Conservation (phyloP, 2,329 filamentous ascomycete species). For the Pezicula rhizophila region DNA sequence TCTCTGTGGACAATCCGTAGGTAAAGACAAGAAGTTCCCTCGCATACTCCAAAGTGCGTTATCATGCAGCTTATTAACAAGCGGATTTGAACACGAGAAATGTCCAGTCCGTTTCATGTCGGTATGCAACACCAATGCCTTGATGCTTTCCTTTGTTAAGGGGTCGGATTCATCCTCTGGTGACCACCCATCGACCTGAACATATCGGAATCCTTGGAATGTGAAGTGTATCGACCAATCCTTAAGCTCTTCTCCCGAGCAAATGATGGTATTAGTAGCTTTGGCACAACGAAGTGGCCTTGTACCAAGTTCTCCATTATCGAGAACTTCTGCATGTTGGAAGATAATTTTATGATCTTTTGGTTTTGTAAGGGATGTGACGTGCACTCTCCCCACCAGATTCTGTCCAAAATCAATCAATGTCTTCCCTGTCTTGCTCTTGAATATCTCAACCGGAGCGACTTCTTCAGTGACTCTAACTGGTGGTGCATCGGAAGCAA, state of each 20-base stretch:
- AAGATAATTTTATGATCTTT: slow-evolving; percentile 34
- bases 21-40: slow-evolving; percentile 51
- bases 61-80: slow-evolving; percentile 36
- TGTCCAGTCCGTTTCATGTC: slow-evolving; percentile 4
- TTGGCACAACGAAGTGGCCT: slow-evolving; percentile 32
- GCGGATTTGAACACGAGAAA: slow-evolving; percentile 6
- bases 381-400: slow-evolving; percentile 31
- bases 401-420: slow-evolving; percentile 40
- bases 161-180: background rate
- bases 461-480: slow-evolving; percentile 32
- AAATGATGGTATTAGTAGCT: slow-evolving; percentile 29
- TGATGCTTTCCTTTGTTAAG: slow-evolving; percentile 4
- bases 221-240: slow-evolving; percentile 33
- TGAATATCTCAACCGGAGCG: slow-evolving; percentile 27
- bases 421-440: slow-evolving; percentile 28
- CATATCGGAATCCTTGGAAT: slow-evolving; percentile 39
- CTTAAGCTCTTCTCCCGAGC: slow-evolving; percentile 28
- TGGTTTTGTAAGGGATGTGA: slow-evolving; percentile 35
- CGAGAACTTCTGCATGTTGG: slow-evolving; percentile 35
- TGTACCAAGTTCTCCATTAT: slow-evolving; percentile 32
- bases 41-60: slow-evolving; percentile 39
- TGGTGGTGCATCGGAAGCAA: slow-evolving; percentile 37
- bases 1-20: slow-evolving; percentile 52
- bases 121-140: background rate
- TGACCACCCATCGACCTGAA: slow-evolving; percentile 3